Conservation (phyloP, 1,284 basidiomycete genomes). For the Moniliophthora roreri region DNA sequence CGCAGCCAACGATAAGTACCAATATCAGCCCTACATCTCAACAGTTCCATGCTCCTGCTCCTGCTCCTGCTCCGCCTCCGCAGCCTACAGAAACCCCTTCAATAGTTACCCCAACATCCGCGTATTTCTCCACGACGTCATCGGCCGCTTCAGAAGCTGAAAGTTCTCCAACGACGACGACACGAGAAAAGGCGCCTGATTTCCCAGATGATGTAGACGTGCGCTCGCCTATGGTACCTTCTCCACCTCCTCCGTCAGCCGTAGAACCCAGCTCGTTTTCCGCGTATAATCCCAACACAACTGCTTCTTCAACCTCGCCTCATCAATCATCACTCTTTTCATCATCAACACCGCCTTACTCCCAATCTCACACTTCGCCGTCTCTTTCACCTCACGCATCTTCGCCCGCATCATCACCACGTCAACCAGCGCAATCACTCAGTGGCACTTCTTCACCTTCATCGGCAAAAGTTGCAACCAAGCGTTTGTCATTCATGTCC, state of each 20-base stretch:
- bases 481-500: constrained; percentile 82
- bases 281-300: neutral
- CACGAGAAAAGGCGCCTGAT: constrained; percentile 5
- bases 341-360: neutral
- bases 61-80: neutral
- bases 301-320: neutral
- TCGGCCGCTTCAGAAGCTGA: constrained; percentile 22
- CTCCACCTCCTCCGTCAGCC: neutral
- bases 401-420: neutral
- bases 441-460: neutral
- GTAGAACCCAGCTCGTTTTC: neutral
- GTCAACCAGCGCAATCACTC: neutral
- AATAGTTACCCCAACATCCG: constrained; percentile 46
- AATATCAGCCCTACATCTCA: constrained; percentile 1
- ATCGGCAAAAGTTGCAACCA: constrained; percentile 35
- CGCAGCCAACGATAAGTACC: neutral
- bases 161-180: constrained; percentile 5
- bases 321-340: neutral
- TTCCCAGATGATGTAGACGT: constrained; percentile 1
- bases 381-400: too few relatives aligned
- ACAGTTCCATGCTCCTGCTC: constrained; percentile 1
- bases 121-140: constrained; percentile 42
- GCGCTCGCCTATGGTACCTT: neutral
- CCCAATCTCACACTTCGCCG: too few relatives aligned
- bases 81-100: constrained; percentile 21